These are phyloP conservation scores for Fusarium citri DNA, from an alignment of 2,329 filamentous ascomycete species.

Conservation along the genomic window DNA sequence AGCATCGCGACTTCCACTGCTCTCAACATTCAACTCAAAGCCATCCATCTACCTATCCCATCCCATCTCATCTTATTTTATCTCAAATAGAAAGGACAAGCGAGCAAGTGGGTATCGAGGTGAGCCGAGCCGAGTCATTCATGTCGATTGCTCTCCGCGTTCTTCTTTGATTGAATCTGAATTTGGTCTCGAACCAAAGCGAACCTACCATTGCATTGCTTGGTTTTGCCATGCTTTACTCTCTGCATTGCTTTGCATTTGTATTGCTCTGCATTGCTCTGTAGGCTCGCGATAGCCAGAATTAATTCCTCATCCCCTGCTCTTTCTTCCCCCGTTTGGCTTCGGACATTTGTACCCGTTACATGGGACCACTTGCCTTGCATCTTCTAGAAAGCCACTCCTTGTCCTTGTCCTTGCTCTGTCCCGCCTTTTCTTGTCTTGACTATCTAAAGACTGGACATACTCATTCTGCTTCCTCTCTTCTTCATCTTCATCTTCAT, in stretches of 20 bases:
- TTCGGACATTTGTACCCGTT: constrained; percentile 20
- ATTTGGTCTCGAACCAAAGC: constrained; percentile 23
- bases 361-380: constrained; percentile 42
- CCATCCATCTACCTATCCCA: not conserved
- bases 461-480: constrained; percentile 14
- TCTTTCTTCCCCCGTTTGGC: constrained; percentile 25
- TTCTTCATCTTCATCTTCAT: constrained; percentile 19
- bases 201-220: constrained; percentile 33
- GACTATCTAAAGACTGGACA: not conserved
- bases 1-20: constrained; percentile 28
- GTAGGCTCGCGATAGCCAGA: constrained; percentile 48
- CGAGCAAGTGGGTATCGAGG: constrained; percentile 45
- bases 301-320: constrained; percentile 29
- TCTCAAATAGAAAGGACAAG: constrained; percentile 28
- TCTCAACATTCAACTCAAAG: constrained; percentile 10
- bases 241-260: constrained; percentile 19
- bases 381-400: constrained; percentile 36
- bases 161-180: constrained; percentile 41
- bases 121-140: constrained; percentile 51
- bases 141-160: constrained; percentile 47
- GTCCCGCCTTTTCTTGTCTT: constrained; percentile 9
- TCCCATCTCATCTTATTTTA: not conserved
- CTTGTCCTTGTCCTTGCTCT: constrained; percentile 19
- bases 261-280: constrained; percentile 17
- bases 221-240: not conserved